These are phyloP conservation scores for Backusella tarrabulga DNA, from an alignment of 192 early-diverging fungal species.

Conservation along the genomic window DNA sequence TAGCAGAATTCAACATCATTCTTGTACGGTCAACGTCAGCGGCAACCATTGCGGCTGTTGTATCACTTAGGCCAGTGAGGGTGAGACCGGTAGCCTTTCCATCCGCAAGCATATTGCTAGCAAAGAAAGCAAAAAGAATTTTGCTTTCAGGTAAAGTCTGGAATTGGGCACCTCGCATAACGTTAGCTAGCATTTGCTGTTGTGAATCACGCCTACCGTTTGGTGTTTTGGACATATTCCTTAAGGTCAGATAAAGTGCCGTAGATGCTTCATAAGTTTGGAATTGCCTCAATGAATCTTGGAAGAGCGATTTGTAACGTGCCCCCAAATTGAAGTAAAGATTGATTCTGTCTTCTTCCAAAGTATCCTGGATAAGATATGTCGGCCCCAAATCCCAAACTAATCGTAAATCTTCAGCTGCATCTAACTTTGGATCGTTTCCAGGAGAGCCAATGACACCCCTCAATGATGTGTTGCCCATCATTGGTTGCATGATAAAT, in stretches of 20 bases:
- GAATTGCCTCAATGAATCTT: constrained; percentile 63
- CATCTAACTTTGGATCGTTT: constrained; percentile 10
- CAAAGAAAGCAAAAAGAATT: constrained; percentile 58
- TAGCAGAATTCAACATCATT: constrained; percentile 50
- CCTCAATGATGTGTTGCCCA: constrained; percentile 28
- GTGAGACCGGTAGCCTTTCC: constrained; percentile 36
- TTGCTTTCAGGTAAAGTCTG: constrained; percentile 60
- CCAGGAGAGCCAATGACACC: constrained; percentile 42
- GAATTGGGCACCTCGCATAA: constrained; percentile 49
- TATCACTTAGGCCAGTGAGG: constrained; percentile 28
- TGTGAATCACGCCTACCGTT: constrained; percentile 28
- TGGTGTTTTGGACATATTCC: constrained; percentile 17
- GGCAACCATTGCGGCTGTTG: constrained; percentile 28
- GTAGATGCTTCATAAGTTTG: constrained; percentile 67
- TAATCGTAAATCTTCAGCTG: constrained; percentile 18
- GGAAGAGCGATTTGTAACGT: constrained; percentile 62
- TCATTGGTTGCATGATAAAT: constrained; percentile 47
- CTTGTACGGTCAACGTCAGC: constrained; percentile 17
- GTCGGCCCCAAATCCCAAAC: constrained; percentile 65
- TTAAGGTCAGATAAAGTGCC: constrained; percentile 46
- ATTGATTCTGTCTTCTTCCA: constrained; percentile 60
- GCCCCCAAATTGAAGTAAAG: constrained; percentile 63
- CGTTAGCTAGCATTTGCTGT: constrained; percentile 50
- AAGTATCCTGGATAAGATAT: constrained; percentile 59
- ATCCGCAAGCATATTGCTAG: constrained; percentile 45